A percentile compares a stretch with the other conserved stretches of the same genome.
These are phyloP conservation scores for Magnaporthales sp. DNA, from an alignment of 2,329 filamentous ascomycete species.

Conservation along the genomic window DNA sequence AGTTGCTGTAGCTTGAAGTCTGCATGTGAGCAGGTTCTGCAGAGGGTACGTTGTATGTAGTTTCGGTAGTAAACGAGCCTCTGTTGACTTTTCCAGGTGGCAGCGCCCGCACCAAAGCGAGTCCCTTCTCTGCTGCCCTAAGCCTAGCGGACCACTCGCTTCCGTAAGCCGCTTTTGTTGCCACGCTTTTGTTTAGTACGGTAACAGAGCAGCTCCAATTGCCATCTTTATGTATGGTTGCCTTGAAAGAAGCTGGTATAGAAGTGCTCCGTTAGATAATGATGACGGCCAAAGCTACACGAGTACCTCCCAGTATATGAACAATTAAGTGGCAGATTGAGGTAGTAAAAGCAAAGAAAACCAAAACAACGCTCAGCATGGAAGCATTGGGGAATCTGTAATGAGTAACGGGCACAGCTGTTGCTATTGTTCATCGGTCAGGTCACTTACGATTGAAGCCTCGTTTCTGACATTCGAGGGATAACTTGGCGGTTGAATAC, in stretches of 20 bases:
- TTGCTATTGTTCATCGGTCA: not conserved
- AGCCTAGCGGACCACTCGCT: not conserved
- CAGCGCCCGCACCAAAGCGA: not conserved
- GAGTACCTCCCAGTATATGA: too few species aligned
- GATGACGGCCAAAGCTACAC: too few species aligned
- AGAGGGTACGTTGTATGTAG: not conserved
- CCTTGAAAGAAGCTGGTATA: not conserved
- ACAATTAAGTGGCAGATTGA: too few species aligned
- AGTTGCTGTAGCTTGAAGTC: not conserved
- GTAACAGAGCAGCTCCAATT: not conserved
- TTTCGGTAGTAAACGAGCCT: not conserved
- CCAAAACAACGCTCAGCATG: not conserved
- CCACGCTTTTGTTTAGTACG: not conserved
- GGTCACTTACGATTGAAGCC: conserved; percentile 2
- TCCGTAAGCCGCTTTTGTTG: not conserved
- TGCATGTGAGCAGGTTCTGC: too few species aligned
- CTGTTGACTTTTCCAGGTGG: not conserved
- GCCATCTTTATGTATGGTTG: not conserved
- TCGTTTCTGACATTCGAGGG: conserved; percentile 1
- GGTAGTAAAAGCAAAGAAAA: too few species aligned
- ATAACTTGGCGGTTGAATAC: not conserved
- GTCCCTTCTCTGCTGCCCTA: not conserved
- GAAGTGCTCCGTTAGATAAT: not conserved
- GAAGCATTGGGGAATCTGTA: not conserved
- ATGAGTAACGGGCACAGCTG: too few species aligned